A percentile compares a stretch with the other conserved stretches of the same genome.
These are phyloP conservation scores for Macrophomina tecta DNA, from an alignment of 2,329 filamentous ascomycete genomes.

Conservation along the genomic window DNA sequence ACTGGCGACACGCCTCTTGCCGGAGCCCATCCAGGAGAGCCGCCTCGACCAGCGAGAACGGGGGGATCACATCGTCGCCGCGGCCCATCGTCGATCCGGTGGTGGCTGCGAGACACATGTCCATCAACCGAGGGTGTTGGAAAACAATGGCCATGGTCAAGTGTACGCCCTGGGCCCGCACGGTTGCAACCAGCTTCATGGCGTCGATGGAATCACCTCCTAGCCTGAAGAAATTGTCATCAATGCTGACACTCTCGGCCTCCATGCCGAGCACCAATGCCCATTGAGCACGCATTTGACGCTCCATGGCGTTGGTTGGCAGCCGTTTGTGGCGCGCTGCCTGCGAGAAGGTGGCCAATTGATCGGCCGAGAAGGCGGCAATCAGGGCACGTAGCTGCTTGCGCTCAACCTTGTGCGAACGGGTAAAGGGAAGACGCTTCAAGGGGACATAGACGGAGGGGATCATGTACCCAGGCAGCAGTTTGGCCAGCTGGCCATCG, in stretches of 20 bases:
- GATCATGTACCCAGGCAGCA: slow-evolving; percentile 45
- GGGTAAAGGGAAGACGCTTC: slow-evolving; percentile 49
- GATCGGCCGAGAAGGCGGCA: slow-evolving; percentile 28
- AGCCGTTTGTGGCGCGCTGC: no score
- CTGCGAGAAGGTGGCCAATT: slow-evolving; percentile 24
- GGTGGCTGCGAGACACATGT: not conserved
- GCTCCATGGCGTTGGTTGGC: not conserved
- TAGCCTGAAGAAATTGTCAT: not conserved
- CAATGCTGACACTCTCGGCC: not conserved
- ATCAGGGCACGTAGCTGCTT: slow-evolving; percentile 33
- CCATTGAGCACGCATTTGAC: not conserved
- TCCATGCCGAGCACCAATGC: not conserved
- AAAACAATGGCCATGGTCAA: not conserved
- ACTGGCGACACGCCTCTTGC: slow-evolving; percentile 28
- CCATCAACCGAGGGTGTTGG: not conserved
- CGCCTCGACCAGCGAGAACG: not conserved
- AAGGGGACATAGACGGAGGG: slow-evolving; percentile 53
- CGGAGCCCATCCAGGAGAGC: not conserved
- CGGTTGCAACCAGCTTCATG: not conserved
- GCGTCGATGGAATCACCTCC: not conserved
- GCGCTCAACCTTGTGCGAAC: slow-evolving; percentile 50
- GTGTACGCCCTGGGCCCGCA: no score
- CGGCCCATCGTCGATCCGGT: not conserved
- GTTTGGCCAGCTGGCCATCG: slow-evolving; percentile 18
- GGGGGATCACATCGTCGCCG: not conserved